A percentile compares a stretch with the other conserved stretches of the same genome.
phyloP scores from a whole-genome alignment of 1,139 yeast species.

The Spathaspora sp. region DNA sequence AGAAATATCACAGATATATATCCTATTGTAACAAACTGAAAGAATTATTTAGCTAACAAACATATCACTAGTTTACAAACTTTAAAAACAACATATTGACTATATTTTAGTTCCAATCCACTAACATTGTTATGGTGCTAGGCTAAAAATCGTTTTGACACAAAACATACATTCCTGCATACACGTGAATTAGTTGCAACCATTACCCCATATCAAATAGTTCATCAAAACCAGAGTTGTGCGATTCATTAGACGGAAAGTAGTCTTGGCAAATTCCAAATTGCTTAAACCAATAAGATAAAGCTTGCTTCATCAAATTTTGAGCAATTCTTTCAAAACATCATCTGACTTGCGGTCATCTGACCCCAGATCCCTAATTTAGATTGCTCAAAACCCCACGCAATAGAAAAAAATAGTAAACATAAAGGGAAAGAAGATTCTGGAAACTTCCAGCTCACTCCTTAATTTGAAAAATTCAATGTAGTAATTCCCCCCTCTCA shows the following conservation, averaged over 20 bases:
- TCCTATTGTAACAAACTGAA: too few species aligned
- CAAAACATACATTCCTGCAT: background rate
- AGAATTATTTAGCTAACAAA: too few species aligned
- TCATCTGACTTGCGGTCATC: slow-evolving; percentile 3
- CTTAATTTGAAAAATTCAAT: background rate
- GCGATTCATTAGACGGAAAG: background rate
- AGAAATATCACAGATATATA: too few species aligned
- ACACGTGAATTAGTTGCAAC: background rate
- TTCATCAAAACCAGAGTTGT: background rate
- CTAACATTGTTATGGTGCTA: too few species aligned
- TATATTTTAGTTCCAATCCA: too few species aligned
- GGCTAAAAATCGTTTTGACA: background rate
- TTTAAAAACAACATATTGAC: too few species aligned
- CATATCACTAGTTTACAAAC: too few species aligned
- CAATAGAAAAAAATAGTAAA: background rate
- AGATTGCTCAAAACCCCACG: background rate
- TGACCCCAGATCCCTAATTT: slow-evolving; percentile 1
- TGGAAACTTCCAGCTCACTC: background rate
- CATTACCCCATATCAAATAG: background rate
- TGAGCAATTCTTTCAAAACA: too few species aligned
- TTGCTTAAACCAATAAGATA: background rate
- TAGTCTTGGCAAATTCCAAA: background rate
- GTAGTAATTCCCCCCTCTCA: background rate
- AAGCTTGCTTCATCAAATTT: background rate
- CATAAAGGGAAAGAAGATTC: background rate